These are phyloP conservation scores for Fusarium vanettenii DNA, from an alignment of 2,329 filamentous ascomycete genomes.

Conservation along the genomic window DNA sequence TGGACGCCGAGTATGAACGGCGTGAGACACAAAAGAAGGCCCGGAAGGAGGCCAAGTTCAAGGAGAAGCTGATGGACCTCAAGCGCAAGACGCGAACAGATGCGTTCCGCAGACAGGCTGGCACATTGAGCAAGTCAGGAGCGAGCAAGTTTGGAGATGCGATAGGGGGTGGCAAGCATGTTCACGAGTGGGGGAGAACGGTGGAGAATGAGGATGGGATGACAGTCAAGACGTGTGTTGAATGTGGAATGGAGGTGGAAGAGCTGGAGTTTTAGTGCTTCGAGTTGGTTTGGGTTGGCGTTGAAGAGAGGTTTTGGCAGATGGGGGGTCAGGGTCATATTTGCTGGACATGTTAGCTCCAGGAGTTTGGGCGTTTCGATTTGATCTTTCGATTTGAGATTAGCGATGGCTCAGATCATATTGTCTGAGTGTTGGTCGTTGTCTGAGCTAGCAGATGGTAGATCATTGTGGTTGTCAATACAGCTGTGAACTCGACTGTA, in stretches of 20 bases:
- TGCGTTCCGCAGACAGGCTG: constrained; percentile 80
- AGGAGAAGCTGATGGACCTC: constrained; percentile 85
- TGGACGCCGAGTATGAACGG: constrained; percentile 89
- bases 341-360: background rate
- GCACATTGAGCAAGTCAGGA: constrained; percentile 64
- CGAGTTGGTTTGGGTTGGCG: background rate
- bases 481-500: background rate
- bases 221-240: constrained; percentile 82
- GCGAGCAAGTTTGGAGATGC: constrained; percentile 80
- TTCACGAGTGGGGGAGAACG: constrained; percentile 85
- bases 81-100: constrained; percentile 96
- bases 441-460: background rate
- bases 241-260: constrained; percentile 83
- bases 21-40: constrained; percentile 84
- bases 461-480: background rate
- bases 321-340: background rate
- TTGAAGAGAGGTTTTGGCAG: background rate
- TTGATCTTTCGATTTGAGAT: background rate
- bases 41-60: constrained; percentile 92
- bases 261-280: constrained; percentile 71
- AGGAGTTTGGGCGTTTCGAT: background rate
- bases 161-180: constrained; percentile 78
- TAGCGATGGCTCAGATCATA: background rate
- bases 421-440: background rate
- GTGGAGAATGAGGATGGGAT: constrained; percentile 78